Base-by-base conservation (phyloP, 106 monocot species). In the Narthecium ossifragum region DNA sequence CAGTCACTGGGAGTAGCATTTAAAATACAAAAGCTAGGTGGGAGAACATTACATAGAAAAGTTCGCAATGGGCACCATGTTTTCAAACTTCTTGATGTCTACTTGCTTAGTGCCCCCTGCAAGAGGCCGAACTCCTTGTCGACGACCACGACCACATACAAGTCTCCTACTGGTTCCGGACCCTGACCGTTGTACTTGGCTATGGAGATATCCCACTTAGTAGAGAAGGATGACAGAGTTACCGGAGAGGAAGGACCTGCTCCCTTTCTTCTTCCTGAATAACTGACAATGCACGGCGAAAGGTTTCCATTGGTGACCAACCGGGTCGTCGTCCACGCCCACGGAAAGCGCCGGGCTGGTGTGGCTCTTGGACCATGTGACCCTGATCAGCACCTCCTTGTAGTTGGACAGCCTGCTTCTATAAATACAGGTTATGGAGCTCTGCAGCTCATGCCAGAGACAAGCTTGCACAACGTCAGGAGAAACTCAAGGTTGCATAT, bases 361-460 rank as follows among this genome's bases (percentile, higher is more conserved):
- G 22, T 23, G 8, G 25, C 51, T 52, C 24, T 27, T 5, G 6
- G 7, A 23, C 51, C 51, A 52, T 7, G 51, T 52, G 22, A 52
- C 51, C 24, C 9, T 52, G 51, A 52, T 26, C 25, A 4, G 4
- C 2, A 52, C 9, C 51, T 52, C 23, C 27, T 52, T 52, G 9
- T 26, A 14, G 14, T 21, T 20, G 51, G 51, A 20, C 25, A 52
- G 51, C 26, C 22, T 52, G 24, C 51, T 23, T 26, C 23, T 52
- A 24, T 52, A 52, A 26, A 52, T 24, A 52, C 26, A 25, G 24
- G 51, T 52, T 7, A 52, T 26, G 6, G 51, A 13, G 22, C 25
- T 52, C 96, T 26, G 96, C 96, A 62, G 86, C 86, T 56, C 75
- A 90, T 78, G 86, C 96, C 51, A 78, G 64, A 64, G 81, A 96